Evolutionary conservation across 176 grass and related monocot genomes (phyloP), one percentile per base, ranked within the genome.

Genomic region (Saccharum spontaneum): DNA sequence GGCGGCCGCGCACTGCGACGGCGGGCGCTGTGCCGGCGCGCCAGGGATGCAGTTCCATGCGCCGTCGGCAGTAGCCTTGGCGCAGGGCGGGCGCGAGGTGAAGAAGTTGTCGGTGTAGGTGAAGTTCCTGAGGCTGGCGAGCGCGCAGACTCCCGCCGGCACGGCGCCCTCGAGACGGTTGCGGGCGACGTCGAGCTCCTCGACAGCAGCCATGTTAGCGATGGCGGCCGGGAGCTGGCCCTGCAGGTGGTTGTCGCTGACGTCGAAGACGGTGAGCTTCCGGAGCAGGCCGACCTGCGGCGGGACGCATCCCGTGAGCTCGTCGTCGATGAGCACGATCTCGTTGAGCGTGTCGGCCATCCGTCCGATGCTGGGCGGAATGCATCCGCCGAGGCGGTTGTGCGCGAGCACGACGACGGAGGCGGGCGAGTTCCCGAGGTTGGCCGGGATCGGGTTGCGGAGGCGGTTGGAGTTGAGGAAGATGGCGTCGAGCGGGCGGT

Each of bases 401-500:
- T 97, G 89, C 37, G 95, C 95, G 70, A 97, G 95, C 34, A 97
- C 95, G 59, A 98, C 71, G 7, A 98, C 92, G 6, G 90, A 95
- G 1, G 89, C 95, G 1, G 92, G 90, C 0, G 95, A 98, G 90
- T 91, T 67, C 31, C 95, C 95, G 8, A 98, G 79, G 87, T 94
- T 98, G 30, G 85, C 20, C 4, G 95, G 95, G 89, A 98, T 95
- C 33, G 88, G 86, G 14, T 30, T 18, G 1, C 79, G 75, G 31
- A 98, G 89, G 44, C 95, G 88, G 86, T 98, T 98, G 24, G 92
- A 93, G 89, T 98, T 98, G 79, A 98, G 77, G 75, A 98, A 71
- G 85, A 98, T 81, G 49, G 90, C 95, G 43, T 98, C 95, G 43
- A 98, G 88, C 16, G 95, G 90, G 15, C 69, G 85, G 65, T 91